These are phyloP conservation scores for Oenanthe sinensis DNA, from an alignment of 129 eudicot species.

Conservation along the genomic window DNA sequence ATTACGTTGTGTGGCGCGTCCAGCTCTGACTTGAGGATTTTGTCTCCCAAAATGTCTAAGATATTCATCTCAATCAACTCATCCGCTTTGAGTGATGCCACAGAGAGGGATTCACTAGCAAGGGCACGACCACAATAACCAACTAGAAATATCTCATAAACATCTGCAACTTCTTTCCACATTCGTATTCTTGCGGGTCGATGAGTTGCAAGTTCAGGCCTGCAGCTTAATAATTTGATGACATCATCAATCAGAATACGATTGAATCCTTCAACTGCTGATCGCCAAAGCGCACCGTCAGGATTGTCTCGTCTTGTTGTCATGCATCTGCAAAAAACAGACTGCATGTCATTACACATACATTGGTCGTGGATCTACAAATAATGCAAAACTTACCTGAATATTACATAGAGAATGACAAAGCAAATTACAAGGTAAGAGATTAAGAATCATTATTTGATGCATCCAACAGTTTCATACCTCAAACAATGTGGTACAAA, in stretches of 20 bases:
- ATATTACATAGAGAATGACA: not conserved
- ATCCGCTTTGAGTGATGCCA: conserved; percentile 52
- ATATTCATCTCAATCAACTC: conserved; percentile 81
- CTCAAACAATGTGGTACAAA: not conserved
- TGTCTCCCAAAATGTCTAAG: conserved; percentile 73
- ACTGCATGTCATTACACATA: not conserved
- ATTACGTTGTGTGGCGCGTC: conserved; percentile 84
- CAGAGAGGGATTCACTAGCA: conserved; percentile 54
- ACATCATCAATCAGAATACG: conserved; percentile 59
- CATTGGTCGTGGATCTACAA: not conserved
- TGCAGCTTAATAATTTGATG: conserved; percentile 25
- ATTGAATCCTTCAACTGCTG: conserved; percentile 92
- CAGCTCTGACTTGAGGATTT: conserved; percentile 58
- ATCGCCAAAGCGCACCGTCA: conserved; percentile 89
- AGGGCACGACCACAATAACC: conserved; percentile 99
- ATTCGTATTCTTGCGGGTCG: conserved; percentile 66
- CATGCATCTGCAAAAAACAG: conserved; percentile 68
- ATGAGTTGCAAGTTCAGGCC: conserved; percentile 19
- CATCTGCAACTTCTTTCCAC: conserved; percentile 99
- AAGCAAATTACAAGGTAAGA: not conserved
- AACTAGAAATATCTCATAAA: conserved; percentile 76
- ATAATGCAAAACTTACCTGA: not conserved
- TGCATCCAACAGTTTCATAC: not conserved
- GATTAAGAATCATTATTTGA: not conserved
- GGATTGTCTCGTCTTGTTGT: conserved; percentile 93